Conservation (phyloP, 2,329 filamentous ascomycete species). For the Chrysosporium queenslandicum region DNA sequence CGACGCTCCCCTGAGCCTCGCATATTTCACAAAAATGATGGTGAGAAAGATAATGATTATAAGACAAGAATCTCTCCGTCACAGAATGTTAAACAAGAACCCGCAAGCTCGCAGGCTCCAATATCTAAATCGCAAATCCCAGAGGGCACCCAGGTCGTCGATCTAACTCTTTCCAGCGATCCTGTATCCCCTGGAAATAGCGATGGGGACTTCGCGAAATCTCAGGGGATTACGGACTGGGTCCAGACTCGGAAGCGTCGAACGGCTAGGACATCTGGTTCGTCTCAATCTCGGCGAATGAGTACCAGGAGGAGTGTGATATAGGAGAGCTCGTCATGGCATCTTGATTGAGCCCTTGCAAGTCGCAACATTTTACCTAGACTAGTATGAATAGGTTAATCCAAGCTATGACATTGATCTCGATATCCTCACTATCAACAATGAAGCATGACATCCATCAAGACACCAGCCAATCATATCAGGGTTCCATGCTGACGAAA, state of each 20-base stretch:
- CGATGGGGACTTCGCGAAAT: slow-evolving; percentile 25
- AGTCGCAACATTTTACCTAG: neutral
- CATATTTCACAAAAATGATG: neutral
- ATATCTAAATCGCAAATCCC: slow-evolving; percentile 10
- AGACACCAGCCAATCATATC: neutral
- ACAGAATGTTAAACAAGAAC: slow-evolving; percentile 7
- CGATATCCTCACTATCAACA: no score
- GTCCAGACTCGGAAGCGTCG: slow-evolving; percentile 19
- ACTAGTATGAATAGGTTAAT: no score
- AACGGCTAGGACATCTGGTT: neutral
- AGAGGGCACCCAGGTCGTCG: slow-evolving; percentile 24
- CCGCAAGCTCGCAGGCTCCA: neutral
- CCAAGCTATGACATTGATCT: no score
- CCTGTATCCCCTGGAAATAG: slow-evolving; percentile 21
- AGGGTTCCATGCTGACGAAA: neutral
- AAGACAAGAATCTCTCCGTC: neutral
- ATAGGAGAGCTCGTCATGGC: neutral
- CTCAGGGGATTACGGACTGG: slow-evolving; percentile 26
- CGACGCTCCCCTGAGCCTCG: neutral
- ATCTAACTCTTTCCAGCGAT: slow-evolving; percentile 33
- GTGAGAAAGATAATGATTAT: neutral
- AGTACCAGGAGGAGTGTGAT: slow-evolving; percentile 9
- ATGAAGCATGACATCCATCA: no score
- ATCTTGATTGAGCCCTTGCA: neutral
- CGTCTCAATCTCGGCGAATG: neutral